Conservation (phyloP, 257 asterid genomes). For the Striga asiatica region DNA sequence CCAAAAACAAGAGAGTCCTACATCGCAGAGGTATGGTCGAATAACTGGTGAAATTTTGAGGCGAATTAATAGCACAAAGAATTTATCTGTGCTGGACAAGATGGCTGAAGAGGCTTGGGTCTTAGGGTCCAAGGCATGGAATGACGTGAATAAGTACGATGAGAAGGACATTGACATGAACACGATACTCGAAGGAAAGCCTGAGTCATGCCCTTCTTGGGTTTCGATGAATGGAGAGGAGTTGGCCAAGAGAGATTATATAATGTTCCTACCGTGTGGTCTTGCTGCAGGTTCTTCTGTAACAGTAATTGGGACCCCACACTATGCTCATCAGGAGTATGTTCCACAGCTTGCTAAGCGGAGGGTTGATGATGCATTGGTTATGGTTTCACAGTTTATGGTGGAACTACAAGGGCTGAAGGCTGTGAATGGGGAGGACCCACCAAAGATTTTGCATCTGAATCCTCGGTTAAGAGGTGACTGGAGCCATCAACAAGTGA, state of each 20-base stretch:
- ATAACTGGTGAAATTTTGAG: constrained; percentile 52
- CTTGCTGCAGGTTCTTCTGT: constrained; percentile 95
- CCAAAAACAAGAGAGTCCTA: constrained; percentile 24
- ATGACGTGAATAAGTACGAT: constrained; percentile 57
- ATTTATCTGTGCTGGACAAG: constrained; percentile 49
- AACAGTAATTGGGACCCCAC: constrained; percentile 88
- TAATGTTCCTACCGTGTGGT: constrained; percentile 93
- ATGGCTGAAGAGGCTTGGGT: constrained; percentile 92
- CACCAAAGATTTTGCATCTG: constrained; percentile 89
- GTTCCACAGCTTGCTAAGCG: constrained; percentile 70
- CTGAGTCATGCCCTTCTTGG: constrained; percentile 93
- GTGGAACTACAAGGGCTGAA: constrained; percentile 91
- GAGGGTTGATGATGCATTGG: constrained; percentile 47
- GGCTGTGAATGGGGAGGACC: constrained; percentile 94
- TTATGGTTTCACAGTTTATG: constrained; percentile 79
- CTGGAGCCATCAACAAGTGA: constrained; percentile 90
- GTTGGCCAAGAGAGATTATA: constrained; percentile 34
- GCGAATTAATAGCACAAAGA: constrained; percentile 36
- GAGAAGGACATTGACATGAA: constrained; percentile 53
- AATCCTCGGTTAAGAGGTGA: constrained; percentile 96
- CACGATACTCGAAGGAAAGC: constrained; percentile 76
- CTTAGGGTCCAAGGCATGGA: constrained; percentile 84
- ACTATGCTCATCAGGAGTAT: constrained; percentile 73
- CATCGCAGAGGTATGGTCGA: constrained; percentile 58
- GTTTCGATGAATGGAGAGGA: constrained; percentile 59